These are phyloP conservation scores for Magnusiomyces clavatus DNA, from an alignment of 1,139 yeast genomes.

Conservation along the genomic window DNA sequence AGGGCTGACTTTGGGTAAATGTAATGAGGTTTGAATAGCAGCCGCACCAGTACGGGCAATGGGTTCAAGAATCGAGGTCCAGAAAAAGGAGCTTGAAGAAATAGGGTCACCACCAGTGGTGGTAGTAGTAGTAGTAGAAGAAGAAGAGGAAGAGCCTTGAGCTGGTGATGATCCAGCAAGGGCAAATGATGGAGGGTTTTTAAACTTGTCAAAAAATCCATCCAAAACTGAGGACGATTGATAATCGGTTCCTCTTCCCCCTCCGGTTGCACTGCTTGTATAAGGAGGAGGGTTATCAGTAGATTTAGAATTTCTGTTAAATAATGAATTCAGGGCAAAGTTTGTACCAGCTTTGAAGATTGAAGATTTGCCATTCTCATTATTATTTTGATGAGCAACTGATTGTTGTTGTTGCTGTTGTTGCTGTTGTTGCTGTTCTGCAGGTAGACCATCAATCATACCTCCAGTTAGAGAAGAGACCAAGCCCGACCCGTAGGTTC, in stretches of 20 bases:
- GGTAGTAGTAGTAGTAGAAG: not conserved
- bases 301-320: not conserved
- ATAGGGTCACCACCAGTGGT: no score
- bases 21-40: conserved; percentile 2
- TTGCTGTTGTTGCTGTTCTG: not conserved
- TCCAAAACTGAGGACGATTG: conserved; percentile 9
- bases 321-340: not conserved
- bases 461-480: no score
- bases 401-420: not conserved
- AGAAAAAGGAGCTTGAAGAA: not conserved
- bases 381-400: not conserved
- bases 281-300: not conserved
- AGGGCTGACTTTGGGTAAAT: not conserved
- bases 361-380: not conserved
- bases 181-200: conserved; percentile 12
- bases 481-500: no score
- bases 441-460: no score
- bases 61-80: not conserved
- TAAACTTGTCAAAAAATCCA: conserved; percentile 12
- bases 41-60: conserved; percentile 5
- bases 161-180: not conserved
- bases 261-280: no score
- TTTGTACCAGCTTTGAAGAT: not conserved
- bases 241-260: not conserved
- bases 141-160: not conserved